Conservation (phyloP, 805 yeast genomes). For the Blastobotrys muscicola region DNA sequence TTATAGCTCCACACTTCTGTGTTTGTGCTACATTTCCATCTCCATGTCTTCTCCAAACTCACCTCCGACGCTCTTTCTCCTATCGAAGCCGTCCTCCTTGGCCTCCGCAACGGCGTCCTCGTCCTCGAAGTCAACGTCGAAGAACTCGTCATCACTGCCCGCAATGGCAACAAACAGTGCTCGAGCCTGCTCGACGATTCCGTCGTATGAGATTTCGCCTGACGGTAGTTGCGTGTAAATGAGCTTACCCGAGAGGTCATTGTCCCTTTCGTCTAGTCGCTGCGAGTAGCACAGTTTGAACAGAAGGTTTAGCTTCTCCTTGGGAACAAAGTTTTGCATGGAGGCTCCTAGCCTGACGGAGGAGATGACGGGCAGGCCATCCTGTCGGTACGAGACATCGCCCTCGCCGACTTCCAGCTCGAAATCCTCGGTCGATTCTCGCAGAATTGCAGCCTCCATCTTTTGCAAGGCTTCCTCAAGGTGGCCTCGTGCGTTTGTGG, state of each 20-base stretch:
- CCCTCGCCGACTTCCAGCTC: constrained; percentile 46
- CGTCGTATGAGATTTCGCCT: constrained; percentile 80
- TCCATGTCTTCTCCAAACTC: too few relatives aligned
- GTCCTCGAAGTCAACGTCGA: constrained; percentile 93
- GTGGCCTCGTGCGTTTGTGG: constrained; percentile 62
- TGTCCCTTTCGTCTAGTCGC: constrained; percentile 13
- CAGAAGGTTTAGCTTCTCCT: constrained; percentile 54
- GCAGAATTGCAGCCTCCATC: constrained; percentile 67
- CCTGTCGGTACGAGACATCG: constrained; percentile 42
- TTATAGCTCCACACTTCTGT: too few relatives aligned
- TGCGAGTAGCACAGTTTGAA: constrained; percentile 57
- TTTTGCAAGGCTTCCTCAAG: constrained; percentile 71
- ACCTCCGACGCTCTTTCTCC: too few relatives aligned
- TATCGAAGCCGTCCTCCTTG: too few relatives aligned
- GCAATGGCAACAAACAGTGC: constrained; percentile 67
- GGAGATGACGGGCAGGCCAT: constrained; percentile 62
- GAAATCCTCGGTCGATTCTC: constrained; percentile 61
- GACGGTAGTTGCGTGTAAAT: constrained; percentile 7
- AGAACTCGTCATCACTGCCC: constrained; percentile 92
- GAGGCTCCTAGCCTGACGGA: constrained; percentile 82
- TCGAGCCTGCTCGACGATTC: constrained; percentile 74
- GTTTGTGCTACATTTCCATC: too few relatives aligned
- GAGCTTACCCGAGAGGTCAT: constrained; percentile 12
- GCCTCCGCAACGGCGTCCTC: constrained; percentile 52
- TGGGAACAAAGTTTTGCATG: constrained; percentile 75